These are phyloP conservation scores for Lactarius evosmus DNA, from an alignment of 768 basidiomycete species.

Conservation along the genomic window DNA sequence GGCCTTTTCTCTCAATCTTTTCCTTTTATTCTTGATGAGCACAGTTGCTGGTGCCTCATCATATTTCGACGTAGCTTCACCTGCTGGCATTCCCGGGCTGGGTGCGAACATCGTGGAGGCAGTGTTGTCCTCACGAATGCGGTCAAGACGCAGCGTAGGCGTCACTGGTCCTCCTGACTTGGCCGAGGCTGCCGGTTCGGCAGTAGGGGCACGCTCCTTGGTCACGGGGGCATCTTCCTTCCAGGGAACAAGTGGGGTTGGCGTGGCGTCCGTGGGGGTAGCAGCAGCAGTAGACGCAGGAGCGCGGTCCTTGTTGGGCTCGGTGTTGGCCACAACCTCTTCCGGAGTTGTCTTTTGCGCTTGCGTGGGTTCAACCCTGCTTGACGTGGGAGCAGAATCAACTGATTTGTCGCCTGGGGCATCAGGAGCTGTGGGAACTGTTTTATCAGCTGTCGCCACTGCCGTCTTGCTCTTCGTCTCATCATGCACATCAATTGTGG, in stretches of 20 bases:
- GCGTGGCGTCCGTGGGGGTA: background rate
- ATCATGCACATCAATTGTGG: background rate
- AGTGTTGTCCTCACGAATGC: background rate
- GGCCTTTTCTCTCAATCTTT: background rate
- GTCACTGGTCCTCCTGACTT: background rate
- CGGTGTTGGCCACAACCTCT: background rate
- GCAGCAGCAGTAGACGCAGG: background rate
- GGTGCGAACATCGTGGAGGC: background rate
- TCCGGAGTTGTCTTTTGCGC: background rate
- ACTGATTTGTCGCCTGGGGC: background rate
- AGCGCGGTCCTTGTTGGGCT: background rate
- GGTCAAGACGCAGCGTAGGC: background rate
- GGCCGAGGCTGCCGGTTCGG: background rate
- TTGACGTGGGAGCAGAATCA: background rate
- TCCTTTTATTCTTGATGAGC: rapidly evolving
- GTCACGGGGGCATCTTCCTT: background rate
- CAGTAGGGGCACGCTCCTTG: background rate
- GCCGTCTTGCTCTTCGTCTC: background rate
- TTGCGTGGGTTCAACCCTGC: background rate
- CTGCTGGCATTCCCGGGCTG: background rate
- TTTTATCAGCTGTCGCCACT: background rate
- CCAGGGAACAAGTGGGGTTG: background rate
- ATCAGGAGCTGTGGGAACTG: background rate
- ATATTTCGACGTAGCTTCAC: background rate
- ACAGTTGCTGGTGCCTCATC: background rate